phyloP scores from a whole-genome alignment of 2,329 filamentous ascomycete genomes.

The Pseudogymnoascus pannorum region DNA sequence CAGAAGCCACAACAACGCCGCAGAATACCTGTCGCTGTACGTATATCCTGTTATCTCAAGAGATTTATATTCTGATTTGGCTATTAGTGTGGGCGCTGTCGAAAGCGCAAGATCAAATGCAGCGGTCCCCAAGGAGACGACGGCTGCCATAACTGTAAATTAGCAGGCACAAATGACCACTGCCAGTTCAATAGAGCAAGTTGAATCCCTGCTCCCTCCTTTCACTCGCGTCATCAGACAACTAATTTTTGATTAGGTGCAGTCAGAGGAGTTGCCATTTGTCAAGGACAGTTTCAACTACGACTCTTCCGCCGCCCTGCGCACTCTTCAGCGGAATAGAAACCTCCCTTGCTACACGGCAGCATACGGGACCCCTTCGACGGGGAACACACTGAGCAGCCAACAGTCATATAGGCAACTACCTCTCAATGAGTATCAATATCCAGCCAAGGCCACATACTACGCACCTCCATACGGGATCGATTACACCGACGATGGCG shows the following conservation, averaged over 20 bases:
- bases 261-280: slow-evolving; percentile 19
- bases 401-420: not conserved
- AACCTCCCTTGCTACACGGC: slow-evolving; percentile 8
- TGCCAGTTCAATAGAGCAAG: slow-evolving; percentile 78
- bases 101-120: slow-evolving; percentile 91
- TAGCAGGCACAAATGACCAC: slow-evolving; percentile 53
- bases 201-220: not conserved
- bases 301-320: slow-evolving; percentile 18
- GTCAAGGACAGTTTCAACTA: slow-evolving; percentile 19
- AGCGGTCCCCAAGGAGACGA: slow-evolving; percentile 75
- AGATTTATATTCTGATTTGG: not conserved
- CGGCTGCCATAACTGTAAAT: slow-evolving; percentile 80
- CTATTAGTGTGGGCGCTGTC: slow-evolving; percentile 73
- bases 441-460: slow-evolving; percentile 18
- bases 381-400: slow-evolving; percentile 15
- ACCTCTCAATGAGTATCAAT: slow-evolving; percentile 15
- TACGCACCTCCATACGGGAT: slow-evolving; percentile 14
- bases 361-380: slow-evolving; percentile 11
- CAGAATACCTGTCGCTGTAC: slow-evolving; percentile 47
- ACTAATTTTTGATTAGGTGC: not conserved
- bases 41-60: slow-evolving; percentile 17
- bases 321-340: slow-evolving; percentile 16
- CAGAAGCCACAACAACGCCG: slow-evolving; percentile 22
- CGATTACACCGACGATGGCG: slow-evolving; percentile 22
- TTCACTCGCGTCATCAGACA: not conserved